These are phyloP conservation scores for Aureobasidium sp. DNA, from an alignment of 2,329 filamentous ascomycete species.

Conservation along the genomic window DNA sequence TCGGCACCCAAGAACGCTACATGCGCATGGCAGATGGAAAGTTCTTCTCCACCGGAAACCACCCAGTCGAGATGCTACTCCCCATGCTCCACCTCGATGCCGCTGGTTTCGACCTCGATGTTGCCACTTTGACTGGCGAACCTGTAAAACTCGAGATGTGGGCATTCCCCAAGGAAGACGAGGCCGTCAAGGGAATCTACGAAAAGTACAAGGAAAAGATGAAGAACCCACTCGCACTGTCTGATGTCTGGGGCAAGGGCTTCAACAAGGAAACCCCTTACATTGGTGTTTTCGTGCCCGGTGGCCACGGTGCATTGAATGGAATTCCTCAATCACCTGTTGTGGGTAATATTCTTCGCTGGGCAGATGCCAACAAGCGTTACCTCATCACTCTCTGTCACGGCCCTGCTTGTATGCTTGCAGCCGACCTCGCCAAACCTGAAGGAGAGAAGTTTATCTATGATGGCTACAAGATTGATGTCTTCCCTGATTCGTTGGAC, in stretches of 20 bases:
- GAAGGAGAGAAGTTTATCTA: not conserved
- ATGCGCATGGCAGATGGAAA: not conserved
- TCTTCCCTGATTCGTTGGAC: not conserved
- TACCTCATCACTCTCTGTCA: not conserved
- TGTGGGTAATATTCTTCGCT: not conserved
- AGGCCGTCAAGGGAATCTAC: not conserved
- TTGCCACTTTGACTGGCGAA: not conserved
- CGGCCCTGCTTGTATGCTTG: not conserved
- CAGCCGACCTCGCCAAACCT: not conserved
- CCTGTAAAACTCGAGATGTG: not conserved
- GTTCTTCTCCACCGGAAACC: conserved; percentile 2
- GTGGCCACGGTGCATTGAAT: not conserved
- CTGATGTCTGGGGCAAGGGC: not conserved
- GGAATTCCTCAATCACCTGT: not conserved
- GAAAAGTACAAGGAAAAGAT: not conserved
- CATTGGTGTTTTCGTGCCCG: not conserved
- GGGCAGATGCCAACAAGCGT: not conserved
- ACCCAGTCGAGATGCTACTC: not conserved
- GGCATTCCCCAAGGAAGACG: not conserved
- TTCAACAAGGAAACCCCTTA: not conserved
- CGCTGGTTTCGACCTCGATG: not conserved
- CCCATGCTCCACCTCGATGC: not conserved
- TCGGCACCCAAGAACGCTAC: not conserved
- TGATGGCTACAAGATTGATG: conserved; percentile 1
- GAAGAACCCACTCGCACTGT: not conserved